A percentile compares a stretch with the other conserved stretches of the same genome.
Conservation (phyloP, 441 rosid species). For the Euphorbia celastroides region DNA sequence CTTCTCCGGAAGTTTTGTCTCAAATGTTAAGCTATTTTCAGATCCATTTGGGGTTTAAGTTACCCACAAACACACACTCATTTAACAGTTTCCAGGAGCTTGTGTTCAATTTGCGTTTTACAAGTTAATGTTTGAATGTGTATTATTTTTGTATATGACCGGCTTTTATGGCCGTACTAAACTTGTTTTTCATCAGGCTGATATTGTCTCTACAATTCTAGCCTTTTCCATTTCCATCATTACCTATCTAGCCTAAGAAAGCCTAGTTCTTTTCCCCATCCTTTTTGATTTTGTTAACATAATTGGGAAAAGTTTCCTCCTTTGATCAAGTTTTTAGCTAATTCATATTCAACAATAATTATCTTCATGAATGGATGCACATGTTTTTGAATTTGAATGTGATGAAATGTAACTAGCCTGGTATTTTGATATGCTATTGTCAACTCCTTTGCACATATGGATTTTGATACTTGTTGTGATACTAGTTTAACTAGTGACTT, state of each 20-base stretch:
- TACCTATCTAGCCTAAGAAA: neutral
- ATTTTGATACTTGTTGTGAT: neutral
- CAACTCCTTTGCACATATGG: neutral
- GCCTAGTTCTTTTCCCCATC: neutral
- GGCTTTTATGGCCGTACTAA: neutral
- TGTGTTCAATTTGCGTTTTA: neutral
- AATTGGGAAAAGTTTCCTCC: neutral
- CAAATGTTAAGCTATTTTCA: neutral
- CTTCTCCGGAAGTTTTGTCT: conserved; percentile 42
- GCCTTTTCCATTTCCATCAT: neutral
- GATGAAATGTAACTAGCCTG: neutral
- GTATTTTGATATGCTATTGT: neutral
- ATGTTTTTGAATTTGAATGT: neutral
- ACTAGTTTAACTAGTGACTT: neutral
- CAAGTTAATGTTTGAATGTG: neutral
- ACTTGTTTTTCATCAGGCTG: neutral
- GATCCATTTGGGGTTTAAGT: neutral
- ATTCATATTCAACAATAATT: neutral
- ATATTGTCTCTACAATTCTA: neutral
- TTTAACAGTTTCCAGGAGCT: neutral
- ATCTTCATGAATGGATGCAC: neutral
- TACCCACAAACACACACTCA: neutral
- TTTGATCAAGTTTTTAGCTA: neutral
- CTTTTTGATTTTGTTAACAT: neutral
- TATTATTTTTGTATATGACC: neutral